phyloP scores from a whole-genome alignment of 306 rosid genomes.

The Pyrus betulifolia region DNA sequence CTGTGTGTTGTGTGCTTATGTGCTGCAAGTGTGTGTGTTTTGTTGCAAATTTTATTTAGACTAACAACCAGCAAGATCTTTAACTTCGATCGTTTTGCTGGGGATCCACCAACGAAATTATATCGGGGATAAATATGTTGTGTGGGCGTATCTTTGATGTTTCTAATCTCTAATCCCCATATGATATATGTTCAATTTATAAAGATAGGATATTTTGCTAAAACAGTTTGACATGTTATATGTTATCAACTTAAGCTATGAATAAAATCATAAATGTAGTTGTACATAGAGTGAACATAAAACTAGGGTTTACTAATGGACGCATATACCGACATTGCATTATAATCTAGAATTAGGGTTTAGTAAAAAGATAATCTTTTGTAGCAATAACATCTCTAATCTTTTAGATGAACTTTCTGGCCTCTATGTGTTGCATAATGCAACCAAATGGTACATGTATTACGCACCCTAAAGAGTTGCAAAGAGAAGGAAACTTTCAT shows the following conservation, averaged over 20 bases:
- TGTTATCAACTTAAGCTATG: too few relatives aligned
- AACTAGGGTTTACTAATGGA: too few relatives aligned
- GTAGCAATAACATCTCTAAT: too few relatives aligned
- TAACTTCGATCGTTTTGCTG: background rate
- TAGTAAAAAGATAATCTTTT: too few relatives aligned
- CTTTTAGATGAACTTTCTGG: background rate
- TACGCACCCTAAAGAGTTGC: background rate
- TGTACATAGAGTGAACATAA: too few relatives aligned
- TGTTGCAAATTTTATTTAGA: background rate
- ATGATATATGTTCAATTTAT: background rate
- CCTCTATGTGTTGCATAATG: background rate
- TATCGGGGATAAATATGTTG: background rate
- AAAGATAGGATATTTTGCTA: background rate
- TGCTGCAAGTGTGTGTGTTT: background rate
- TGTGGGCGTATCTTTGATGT: background rate
- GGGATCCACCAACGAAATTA: conserved; percentile 10
- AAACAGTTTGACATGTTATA: too few relatives aligned
- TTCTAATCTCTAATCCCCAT: background rate
- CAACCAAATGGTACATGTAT: background rate
- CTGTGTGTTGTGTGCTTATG: background rate
- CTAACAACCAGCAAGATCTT: conserved; percentile 33
- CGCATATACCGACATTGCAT: too few relatives aligned
- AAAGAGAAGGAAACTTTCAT: background rate
- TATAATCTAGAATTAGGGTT: too few relatives aligned
- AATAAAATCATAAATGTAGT: too few relatives aligned